Conservation (phyloP, 228 moss, liverwort and hornwort genomes). For the Sphagnum fallax region DNA sequence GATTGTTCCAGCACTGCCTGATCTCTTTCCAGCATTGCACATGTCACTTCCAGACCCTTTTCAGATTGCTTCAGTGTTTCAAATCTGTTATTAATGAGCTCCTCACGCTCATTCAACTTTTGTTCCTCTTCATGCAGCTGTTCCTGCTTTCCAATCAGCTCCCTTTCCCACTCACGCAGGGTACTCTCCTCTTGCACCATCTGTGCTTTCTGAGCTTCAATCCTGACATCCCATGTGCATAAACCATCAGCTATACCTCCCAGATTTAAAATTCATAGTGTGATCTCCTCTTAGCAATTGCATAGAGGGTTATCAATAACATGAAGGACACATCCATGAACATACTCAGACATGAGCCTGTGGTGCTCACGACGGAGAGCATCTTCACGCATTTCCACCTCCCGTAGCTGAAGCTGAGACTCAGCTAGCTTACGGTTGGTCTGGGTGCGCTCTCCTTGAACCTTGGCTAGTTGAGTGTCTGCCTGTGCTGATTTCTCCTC, state of each 20-base stretch:
- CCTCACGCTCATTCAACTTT: slow-evolving; percentile 79
- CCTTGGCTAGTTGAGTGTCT: slow-evolving; percentile 73
- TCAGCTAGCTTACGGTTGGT: slow-evolving; percentile 77
- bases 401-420: slow-evolving; percentile 72
- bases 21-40: slow-evolving; percentile 56
- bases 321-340: slow-evolving; percentile 1
- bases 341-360: slow-evolving; percentile 70
- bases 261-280: background rate
- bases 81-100: slow-evolving; percentile 53
- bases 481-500: slow-evolving; percentile 79
- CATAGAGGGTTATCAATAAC: background rate
- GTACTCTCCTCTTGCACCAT: slow-evolving; percentile 76
- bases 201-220: slow-evolving; percentile 1
- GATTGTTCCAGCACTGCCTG: slow-evolving; percentile 48
- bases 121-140: slow-evolving; percentile 89
- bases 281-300: background rate
- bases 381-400: slow-evolving; percentile 84
- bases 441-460: slow-evolving; percentile 76
- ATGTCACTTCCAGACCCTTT: slow-evolving; percentile 49
- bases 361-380: slow-evolving; percentile 89
- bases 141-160: slow-evolving; percentile 71
- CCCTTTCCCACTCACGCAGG: slow-evolving; percentile 78
- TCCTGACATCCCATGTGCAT: slow-evolving; percentile 54
- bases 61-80: slow-evolving; percentile 48
- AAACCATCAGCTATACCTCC: background rate